Evolutionary conservation across 768 basidiomycete species (phyloP).

Genomic region (Russula abietina): DNA sequence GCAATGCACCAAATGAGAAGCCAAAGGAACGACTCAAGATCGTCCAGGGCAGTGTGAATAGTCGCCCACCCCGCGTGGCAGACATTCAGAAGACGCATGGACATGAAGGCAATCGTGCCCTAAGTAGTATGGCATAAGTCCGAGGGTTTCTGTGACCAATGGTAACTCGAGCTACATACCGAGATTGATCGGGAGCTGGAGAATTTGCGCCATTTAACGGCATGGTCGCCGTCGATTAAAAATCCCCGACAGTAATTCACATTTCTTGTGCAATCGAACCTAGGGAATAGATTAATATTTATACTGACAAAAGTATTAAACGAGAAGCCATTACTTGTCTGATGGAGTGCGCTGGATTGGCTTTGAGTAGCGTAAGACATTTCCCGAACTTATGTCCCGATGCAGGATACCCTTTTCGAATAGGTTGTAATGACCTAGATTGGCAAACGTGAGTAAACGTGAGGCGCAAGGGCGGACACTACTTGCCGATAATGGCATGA

Average conservation of each 20-base stretch:
- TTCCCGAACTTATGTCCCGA: too few relatives aligned
- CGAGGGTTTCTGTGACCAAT: too few relatives aligned
- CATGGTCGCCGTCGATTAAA: too few relatives aligned
- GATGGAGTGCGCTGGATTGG: too few relatives aligned
- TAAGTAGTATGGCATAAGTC: not conserved
- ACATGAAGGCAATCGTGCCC: conserved; percentile 1
- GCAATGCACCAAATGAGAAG: not conserved
- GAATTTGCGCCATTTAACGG: not conserved
- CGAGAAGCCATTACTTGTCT: not conserved
- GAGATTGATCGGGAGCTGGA: not conserved
- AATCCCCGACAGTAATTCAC: not conserved
- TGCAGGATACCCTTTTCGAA: not conserved
- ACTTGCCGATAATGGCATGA: not conserved
- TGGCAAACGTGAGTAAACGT: not conserved
- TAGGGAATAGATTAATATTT: not conserved
- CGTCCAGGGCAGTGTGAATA: too few relatives aligned
- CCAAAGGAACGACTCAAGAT: conserved; percentile 2
- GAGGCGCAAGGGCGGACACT: not conserved
- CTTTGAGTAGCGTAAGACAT: too few relatives aligned
- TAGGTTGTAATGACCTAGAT: not conserved
- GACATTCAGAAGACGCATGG: not conserved
- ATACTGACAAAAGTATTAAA: not conserved
- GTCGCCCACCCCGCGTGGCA: not conserved
- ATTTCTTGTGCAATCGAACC: not conserved
- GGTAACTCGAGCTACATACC: not conserved